phyloP scores from a whole-genome alignment of 2,329 filamentous ascomycete genomes.

The Curvularia sp. region DNA sequence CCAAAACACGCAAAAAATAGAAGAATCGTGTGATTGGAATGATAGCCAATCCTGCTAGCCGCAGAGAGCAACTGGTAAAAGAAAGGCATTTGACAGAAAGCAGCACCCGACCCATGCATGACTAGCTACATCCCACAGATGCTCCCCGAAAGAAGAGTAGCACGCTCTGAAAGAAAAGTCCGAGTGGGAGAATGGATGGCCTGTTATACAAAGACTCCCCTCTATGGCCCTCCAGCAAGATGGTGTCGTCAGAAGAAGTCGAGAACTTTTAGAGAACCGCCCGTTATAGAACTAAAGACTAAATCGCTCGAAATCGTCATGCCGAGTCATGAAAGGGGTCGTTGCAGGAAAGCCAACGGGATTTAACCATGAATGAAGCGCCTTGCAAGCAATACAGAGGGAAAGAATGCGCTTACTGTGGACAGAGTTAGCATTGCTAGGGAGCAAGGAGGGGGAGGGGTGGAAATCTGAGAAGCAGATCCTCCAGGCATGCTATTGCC shows the following conservation, averaged over 20 bases:
- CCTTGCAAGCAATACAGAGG: constrained; percentile 45
- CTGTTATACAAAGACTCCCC: constrained; percentile 50
- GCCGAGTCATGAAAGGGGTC: constrained; percentile 48
- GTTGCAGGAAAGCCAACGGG: constrained; percentile 47
- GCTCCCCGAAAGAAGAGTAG: constrained; percentile 37
- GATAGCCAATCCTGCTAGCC: constrained; percentile 47
- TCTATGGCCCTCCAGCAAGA: constrained; percentile 46
- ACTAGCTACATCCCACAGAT: constrained; percentile 47
- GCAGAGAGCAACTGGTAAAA: constrained; percentile 32
- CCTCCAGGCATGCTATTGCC: constrained; percentile 7
- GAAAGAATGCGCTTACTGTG: constrained; percentile 50
- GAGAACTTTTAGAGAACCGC: constrained; percentile 50
- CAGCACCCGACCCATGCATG: constrained; percentile 40
- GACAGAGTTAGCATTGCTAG: constrained; percentile 22
- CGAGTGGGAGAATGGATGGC: constrained; percentile 41
- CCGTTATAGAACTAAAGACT: constrained; percentile 45
- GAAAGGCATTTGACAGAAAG: constrained; percentile 45
- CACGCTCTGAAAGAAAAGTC: constrained; percentile 42
- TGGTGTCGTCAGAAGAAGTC: constrained; percentile 48
- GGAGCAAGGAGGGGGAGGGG: neutral
- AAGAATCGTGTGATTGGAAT: constrained; percentile 46
- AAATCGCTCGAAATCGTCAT: constrained; percentile 48
- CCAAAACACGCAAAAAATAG: constrained; percentile 39
- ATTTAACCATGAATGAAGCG: constrained; percentile 44
- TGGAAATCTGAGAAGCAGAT: neutral